A percentile compares a stretch with the other conserved stretches of the same genome.
Conservation (phyloP, 164 flowering plant species). For the Magnolia changhungtana region DNA sequence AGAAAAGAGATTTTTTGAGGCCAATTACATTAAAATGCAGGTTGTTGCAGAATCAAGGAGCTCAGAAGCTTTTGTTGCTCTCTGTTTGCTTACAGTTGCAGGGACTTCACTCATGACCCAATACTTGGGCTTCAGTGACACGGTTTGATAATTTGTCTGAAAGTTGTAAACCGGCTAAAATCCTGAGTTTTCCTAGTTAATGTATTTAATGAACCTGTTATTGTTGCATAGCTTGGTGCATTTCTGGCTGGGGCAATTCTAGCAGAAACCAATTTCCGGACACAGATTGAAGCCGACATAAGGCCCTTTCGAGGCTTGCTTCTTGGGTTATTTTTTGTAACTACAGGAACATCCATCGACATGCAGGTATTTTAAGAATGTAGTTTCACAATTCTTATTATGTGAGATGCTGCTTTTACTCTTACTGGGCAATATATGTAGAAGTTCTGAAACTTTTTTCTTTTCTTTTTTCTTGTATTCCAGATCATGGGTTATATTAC, state of each 20-base stretch:
- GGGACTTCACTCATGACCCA: slow-evolving; percentile 97
- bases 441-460: slow-evolving; percentile 1
- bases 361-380: slow-evolving; percentile 52
- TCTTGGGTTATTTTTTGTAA: slow-evolving; percentile 92
- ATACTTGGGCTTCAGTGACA: slow-evolving; percentile 93
- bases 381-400: background rate
- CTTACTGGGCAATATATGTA: background rate
- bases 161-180: background rate
- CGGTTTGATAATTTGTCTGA: slow-evolving; percentile 43
- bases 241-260: slow-evolving; percentile 93
- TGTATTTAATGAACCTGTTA: slow-evolving; percentile 7
- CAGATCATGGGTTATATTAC: background rate
- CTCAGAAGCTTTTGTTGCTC: slow-evolving; percentile 96
- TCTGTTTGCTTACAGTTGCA: slow-evolving; percentile 87
- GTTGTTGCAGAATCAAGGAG: slow-evolving; percentile 98
- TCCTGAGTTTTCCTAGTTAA: background rate
- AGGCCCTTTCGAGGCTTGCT: slow-evolving; percentile 96
- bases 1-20: slow-evolving; percentile 12
- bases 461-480: background rate
- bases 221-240: slow-evolving; percentile 84
- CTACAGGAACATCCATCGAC: slow-evolving; percentile 97
- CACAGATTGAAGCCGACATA: slow-evolving; percentile 99
- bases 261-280: slow-evolving; percentile 97
- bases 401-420: background rate
- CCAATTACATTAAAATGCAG: slow-evolving; percentile 32